Base-by-base conservation (phyloP, 441 rosid species). In the Adansonia grandidieri region DNA sequence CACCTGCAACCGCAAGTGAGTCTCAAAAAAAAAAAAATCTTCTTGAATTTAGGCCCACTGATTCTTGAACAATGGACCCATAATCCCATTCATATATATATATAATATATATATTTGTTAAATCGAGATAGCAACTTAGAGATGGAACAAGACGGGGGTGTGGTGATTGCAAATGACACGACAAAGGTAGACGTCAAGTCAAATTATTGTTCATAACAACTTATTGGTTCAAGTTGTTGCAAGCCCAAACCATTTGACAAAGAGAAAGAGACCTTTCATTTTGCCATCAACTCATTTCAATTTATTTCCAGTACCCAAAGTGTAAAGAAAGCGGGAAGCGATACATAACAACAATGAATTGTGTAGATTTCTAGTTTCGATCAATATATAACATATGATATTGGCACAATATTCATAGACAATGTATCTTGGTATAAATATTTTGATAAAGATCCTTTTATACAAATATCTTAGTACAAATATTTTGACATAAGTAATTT, bases 1-100 rank as follows among this genome's bases (percentile, higher is more conserved):
- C 1, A 84, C 86, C 84, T 77, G 82, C 75, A 17, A 0, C n/a
- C 10, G 3, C 48, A 3, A 50, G 54, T 14, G 6, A 6, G 5
- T 53, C 6, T 15, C 19, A 28, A 28, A 0, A 11, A 5, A 62
- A 5, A 56, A 56, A n/a, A 2, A 28, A 28, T 24, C 0, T 61
- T 3, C 4, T 57, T 8, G 24, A 57, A 17, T 17, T 57, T 4
- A 19, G 24, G 62, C 24, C 62, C 24, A 17, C 0, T 19, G 7
- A 0, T 57, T 17, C 28, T 58, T 19, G 28, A 19, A 58, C 5
- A 32, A 61, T 0, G 40, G 65, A 11, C 9, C 17, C 66, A 37
- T 37, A 37, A 37, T 37, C 40, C 40, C 40, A 37, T 37, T 1
- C 2, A 37, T 4, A 37, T 4, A 37, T 37, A 32, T 4, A 37